Evolutionary conservation across 225 moss, liverwort and hornwort species (phyloP), one percentile per base, ranked within the genome.

Genomic region (Physcomitrium patens): DNA sequence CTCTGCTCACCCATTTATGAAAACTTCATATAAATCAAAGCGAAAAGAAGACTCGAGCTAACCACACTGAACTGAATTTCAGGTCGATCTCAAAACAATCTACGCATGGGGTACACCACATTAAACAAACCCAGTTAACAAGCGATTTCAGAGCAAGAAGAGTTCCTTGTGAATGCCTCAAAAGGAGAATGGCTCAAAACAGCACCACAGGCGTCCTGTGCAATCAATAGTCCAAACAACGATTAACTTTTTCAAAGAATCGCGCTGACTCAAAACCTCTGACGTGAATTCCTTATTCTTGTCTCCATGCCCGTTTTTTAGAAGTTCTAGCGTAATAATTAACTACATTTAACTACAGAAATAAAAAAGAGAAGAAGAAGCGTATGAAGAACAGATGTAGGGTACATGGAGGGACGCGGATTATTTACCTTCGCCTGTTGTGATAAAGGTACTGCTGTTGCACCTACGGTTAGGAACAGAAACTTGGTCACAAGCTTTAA

Each of bases 371-470:
- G 5, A 4, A 37, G 0, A 7, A 37, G 7, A 37, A 4, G 0
- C 31, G 31, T 37, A 3, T 54, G 13, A 27, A 65, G 16, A 24
- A 27, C 14, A 23, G 46, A 7, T 44, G 17, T 17, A 2, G 12
- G 23, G 19, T 18, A 70, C 46, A 56, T n/a, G 28, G 55, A 47
- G 60, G 16, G 28, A 67, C 52, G 20, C 44, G 53, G 61, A 13
- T 73, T 49, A 7, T 73, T 79, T 73, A 79, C 79, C 60, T 73
- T 68, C 46, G 61, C 45, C 28, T 68, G 79, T 31, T 20, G 50
- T 45, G 73, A 53, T 12, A 31, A 52, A 42, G 54, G 73, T 14
- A 62, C 20, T 73, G 73, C 15, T 61, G 73, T 67, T 31, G 68
- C 73, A 79, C 67, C 73, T 79, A 20, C 73, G 56, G n/a, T 68